Percentiles rank a stretch among this genome's conserved stretches.
Conservation (phyloP, 495 filamentous ascomycete genomes). For the Aspergillus affinis region DNA sequence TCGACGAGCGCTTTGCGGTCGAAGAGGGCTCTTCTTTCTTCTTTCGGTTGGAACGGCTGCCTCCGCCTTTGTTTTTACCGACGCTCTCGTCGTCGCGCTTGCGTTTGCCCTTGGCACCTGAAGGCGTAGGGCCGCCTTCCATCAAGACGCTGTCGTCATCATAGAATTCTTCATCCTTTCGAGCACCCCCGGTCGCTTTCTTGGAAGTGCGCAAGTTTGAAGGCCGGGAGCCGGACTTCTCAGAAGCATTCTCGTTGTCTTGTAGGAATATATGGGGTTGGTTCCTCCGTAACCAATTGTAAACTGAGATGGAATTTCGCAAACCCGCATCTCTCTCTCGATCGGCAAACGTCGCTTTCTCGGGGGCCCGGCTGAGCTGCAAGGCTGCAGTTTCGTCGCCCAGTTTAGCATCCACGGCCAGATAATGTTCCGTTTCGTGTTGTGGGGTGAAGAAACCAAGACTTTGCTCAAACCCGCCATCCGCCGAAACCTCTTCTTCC, state of each 20-base stretch:
- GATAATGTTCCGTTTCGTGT: constrained; percentile 78
- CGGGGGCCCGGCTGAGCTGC: constrained; percentile 38
- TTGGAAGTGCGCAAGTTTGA: constrained; percentile 41
- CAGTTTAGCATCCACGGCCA: constrained; percentile 65
- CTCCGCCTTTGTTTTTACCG: constrained; percentile 70
- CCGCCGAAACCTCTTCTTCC: constrained; percentile 18
- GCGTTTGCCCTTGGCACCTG: constrained; percentile 45
- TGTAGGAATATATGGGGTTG: constrained; percentile 82
- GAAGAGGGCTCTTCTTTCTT: constrained; percentile 56
- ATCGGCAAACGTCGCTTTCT: constrained; percentile 43
- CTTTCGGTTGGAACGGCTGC: constrained; percentile 59
- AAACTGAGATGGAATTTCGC: constrained; percentile 79
- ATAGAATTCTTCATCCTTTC: constrained; percentile 50
- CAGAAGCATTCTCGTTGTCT: constrained; percentile 67
- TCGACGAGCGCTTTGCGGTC: constrained; percentile 32
- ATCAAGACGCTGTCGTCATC: constrained; percentile 53
- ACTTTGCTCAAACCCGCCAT: constrained; percentile 23
- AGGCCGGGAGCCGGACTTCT: constrained; percentile 54
- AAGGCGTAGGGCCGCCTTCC: constrained; percentile 39
- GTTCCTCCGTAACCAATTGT: constrained; percentile 85
- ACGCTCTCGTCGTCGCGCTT: constrained; percentile 68
- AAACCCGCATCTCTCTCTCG: constrained; percentile 61
- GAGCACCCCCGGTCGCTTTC: constrained; percentile 36
- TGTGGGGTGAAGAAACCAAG: constrained; percentile 68
- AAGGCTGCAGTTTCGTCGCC: constrained; percentile 45